Evolutionary conservation across 257 asterid species (phyloP).

Genomic region (Solanum pennellii): DNA sequence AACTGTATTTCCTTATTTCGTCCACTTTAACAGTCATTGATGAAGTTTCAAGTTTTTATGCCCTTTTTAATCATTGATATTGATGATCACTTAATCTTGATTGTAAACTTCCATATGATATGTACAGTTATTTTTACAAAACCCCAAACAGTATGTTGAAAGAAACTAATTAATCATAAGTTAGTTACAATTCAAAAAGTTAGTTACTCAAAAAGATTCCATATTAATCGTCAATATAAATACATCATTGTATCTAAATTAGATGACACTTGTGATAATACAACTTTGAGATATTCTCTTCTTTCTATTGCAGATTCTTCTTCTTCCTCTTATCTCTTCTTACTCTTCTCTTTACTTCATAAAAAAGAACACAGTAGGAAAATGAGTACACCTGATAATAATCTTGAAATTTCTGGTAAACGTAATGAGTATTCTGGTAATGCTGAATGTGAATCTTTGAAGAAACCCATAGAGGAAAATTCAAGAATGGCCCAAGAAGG

Average conservation of each 20-base stretch:
- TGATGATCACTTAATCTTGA: not conserved
- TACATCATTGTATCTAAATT: too few species aligned
- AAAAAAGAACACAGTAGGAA: not conserved
- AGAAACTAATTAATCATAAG: too few species aligned
- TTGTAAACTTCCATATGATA: not conserved
- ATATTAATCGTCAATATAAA: too few species aligned
- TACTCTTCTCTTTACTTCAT: too few species aligned
- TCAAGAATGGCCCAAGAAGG: slow-evolving; percentile 8
- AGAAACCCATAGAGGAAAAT: slow-evolving; percentile 2
- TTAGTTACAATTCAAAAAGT: too few species aligned
- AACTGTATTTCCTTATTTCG: not conserved
- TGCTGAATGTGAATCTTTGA: not conserved
- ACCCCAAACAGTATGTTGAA: too few species aligned
- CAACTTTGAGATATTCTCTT: too few species aligned
- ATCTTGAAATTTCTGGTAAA: not conserved
- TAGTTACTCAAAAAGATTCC: too few species aligned
- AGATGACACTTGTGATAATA: too few species aligned
- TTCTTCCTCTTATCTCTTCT: too few species aligned
- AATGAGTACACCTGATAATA: not conserved
- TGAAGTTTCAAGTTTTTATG: not conserved
- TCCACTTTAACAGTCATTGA: not conserved
- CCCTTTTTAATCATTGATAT: too few species aligned
- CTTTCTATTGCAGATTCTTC: too few species aligned
- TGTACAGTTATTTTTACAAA: not conserved
- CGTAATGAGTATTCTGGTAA: not conserved